Percentiles rank a stretch among this genome's conserved stretches.
phyloP scores from a whole-genome alignment of 208 protist genomes.

The Hexamita inflata region DNA sequence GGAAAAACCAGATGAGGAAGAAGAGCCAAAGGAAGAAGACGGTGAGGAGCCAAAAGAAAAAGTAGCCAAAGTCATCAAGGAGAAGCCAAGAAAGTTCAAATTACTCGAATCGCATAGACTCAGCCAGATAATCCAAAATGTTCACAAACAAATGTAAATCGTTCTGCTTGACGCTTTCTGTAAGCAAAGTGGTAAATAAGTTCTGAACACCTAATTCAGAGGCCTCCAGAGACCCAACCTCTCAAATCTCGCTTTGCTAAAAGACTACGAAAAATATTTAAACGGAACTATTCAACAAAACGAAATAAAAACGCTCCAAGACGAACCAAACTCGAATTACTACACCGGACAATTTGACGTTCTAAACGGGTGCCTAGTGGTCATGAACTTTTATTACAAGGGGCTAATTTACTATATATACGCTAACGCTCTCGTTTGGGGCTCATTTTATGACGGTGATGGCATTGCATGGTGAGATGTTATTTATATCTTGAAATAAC shows the following conservation, averaged over 20 bases:
- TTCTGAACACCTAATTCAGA: not conserved
- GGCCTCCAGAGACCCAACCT: not conserved
- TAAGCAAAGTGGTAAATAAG: not conserved
- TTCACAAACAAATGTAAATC: not conserved
- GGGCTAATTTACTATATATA: not conserved
- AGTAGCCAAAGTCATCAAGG: not conserved
- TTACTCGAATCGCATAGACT: not conserved
- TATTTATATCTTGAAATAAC: too few relatives aligned
- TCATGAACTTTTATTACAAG: not conserved
- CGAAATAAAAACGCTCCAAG: not conserved
- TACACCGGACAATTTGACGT: not conserved
- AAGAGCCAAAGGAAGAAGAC: not conserved
- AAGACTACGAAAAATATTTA: not conserved
- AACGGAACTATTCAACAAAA: not conserved
- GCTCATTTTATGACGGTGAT: not conserved
- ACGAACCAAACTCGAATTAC: not conserved
- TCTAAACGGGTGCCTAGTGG: not conserved
- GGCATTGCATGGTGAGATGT: not conserved
- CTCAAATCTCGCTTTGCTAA: not conserved
- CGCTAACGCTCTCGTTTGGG: not conserved
- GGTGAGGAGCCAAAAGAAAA: not conserved
- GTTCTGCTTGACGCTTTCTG: not conserved
- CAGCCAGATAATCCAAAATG: not conserved
- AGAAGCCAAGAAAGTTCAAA: not conserved
- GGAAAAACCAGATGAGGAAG: not conserved